Conservation (phyloP, 2,329 filamentous ascomycete species). For the Fusarium begoniae region DNA sequence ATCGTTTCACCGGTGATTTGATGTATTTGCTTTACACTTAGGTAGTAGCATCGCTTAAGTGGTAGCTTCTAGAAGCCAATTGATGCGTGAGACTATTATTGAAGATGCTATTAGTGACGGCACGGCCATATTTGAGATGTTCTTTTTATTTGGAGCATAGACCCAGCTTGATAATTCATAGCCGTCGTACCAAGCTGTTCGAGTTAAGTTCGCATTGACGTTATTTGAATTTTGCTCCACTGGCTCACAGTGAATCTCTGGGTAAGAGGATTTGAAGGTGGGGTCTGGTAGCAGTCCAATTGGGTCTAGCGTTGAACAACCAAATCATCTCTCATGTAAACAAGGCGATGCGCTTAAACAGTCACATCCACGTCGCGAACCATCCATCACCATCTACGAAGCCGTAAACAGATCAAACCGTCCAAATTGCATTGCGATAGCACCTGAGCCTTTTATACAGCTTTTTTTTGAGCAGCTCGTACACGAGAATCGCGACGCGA, state of each 20-base stretch:
- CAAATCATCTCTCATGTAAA: conserved; percentile 44
- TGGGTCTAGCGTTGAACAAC: conserved; percentile 31
- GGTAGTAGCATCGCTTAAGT: not conserved
- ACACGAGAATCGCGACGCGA: conserved; percentile 31
- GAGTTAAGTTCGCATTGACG: conserved; percentile 15
- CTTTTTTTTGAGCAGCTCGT: not conserved
- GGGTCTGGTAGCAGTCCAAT: conserved; percentile 20
- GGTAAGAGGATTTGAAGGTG: conserved; percentile 17
- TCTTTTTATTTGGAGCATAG: not conserved
- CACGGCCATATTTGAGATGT: not conserved
- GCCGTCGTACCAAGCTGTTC: not conserved
- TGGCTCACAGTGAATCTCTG: not conserved
- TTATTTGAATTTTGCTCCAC: conserved; percentile 1
- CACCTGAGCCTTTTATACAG: not conserved
- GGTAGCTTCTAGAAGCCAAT: not conserved
- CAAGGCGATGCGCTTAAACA: conserved; percentile 42
- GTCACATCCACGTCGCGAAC: conserved; percentile 42
- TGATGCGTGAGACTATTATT: too few species aligned
- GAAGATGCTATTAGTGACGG: not conserved
- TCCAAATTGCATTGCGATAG: conserved; percentile 21
- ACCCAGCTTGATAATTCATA: not conserved
- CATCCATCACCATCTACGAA: conserved; percentile 29
- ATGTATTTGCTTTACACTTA: not conserved
- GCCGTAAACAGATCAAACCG: conserved; percentile 17
- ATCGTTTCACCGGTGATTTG: not conserved